Conservation (phyloP, 805 yeast species). For the Wickerhamomyces chaumierensis region DNA sequence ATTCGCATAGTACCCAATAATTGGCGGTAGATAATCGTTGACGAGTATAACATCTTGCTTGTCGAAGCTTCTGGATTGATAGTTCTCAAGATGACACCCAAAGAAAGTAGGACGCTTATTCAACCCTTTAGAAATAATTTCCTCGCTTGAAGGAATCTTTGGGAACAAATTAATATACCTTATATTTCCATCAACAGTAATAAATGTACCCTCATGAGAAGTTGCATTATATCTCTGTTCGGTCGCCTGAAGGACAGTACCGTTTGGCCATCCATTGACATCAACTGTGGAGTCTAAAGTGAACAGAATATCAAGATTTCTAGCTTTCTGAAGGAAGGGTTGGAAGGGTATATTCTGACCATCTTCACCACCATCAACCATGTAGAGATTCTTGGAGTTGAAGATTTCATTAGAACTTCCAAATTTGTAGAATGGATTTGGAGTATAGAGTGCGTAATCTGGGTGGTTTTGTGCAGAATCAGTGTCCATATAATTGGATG, state of each 20-base stretch:
- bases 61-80: constrained; percentile 3
- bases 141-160: constrained; percentile 42
- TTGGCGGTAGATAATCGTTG: constrained; percentile 32
- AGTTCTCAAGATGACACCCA: constrained; percentile 42
- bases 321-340: constrained; percentile 51
- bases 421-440: constrained; percentile 44
- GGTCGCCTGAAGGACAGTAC: constrained; percentile 33
- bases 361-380: constrained; percentile 80
- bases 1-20: constrained; percentile 43
- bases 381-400: constrained; percentile 22
- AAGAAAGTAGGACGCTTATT: constrained; percentile 62
- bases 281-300: constrained; percentile 54
- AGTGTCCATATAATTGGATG: constrained; percentile 13
- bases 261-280: constrained; percentile 43
- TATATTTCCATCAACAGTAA: constrained; percentile 25
- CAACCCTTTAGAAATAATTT: constrained; percentile 37
- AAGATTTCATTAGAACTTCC: constrained; percentile 16
- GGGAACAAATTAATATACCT: constrained; percentile 41
- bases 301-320: constrained; percentile 52
- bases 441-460: constrained; percentile 49
- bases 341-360: constrained; percentile 58
- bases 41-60: not conserved
- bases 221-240: constrained; percentile 14
- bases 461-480: constrained; percentile 29
- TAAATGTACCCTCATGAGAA: constrained; percentile 17